Conservation (phyloP, 2,329 filamentous ascomycete species). For the Xylariales sp. region DNA sequence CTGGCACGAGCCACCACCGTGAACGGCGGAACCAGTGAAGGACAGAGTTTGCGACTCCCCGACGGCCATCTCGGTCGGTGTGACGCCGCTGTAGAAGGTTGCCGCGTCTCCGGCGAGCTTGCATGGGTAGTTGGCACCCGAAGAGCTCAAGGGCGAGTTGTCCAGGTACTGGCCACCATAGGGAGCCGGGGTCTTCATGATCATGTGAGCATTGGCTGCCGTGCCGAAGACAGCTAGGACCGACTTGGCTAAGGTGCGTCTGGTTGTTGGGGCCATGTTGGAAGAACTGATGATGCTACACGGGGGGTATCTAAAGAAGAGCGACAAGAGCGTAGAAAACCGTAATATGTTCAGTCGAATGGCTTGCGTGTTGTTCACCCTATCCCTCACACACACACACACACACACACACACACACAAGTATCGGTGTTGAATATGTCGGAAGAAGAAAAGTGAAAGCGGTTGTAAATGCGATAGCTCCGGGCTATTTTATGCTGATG, state of each 20-base stretch:
- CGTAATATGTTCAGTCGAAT: too few species aligned
- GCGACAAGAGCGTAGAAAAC: too few species aligned
- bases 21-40: constrained; percentile 58
- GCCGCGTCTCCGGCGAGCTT: constrained; percentile 38
- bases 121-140: constrained; percentile 68
- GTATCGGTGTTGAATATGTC: too few species aligned
- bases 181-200: constrained; percentile 54
- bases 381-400: too few species aligned
- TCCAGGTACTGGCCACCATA: constrained; percentile 34
- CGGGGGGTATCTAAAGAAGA: too few species aligned
- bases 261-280: not conserved
- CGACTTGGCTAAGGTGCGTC: not conserved
- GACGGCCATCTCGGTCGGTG: constrained; percentile 35
- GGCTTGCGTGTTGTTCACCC: too few species aligned
- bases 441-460: too few species aligned
- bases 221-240: constrained; percentile 28
- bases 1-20: constrained; percentile 73
- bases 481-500: too few species aligned
- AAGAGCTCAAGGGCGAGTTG: constrained; percentile 52
- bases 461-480: too few species aligned
- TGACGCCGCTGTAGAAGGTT: constrained; percentile 28
- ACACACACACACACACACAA: too few species aligned
- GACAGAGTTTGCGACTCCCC: constrained; percentile 41
- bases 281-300: too few species aligned
- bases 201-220: constrained; percentile 58